Percentiles rank a stretch among this genome's conserved stretches.
Evolutionary conservation across 2,329 filamentous ascomycete species (phyloP).

Genomic region (Chrysoporthe cubensis): DNA sequence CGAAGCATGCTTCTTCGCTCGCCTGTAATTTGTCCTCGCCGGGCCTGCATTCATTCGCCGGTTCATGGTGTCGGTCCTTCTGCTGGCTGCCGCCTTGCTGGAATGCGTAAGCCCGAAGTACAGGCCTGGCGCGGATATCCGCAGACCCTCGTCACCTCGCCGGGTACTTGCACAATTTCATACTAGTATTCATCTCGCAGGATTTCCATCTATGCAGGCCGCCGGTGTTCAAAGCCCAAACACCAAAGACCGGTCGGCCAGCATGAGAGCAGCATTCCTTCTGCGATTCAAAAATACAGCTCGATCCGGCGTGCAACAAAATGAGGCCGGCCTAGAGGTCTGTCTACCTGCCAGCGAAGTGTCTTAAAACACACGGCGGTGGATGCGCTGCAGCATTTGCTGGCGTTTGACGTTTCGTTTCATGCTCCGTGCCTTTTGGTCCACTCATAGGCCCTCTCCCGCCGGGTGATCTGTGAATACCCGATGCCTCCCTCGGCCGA

Average conservation of each 20-base stretch:
- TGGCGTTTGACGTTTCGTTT: slow-evolving; percentile 15
- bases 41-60: slow-evolving; percentile 16
- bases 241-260: neutral
- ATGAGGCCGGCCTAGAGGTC: neutral
- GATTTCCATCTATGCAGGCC: neutral
- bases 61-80: slow-evolving; percentile 11
- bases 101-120: neutral
- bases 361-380: slow-evolving; percentile 12
- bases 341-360: slow-evolving; percentile 13
- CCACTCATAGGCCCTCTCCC: neutral
- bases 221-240: slow-evolving; percentile 11
- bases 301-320: slow-evolving; percentile 1
- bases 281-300: neutral
- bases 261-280: neutral
- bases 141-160: neutral
- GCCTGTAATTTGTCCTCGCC: slow-evolving; percentile 3
- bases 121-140: neutral
- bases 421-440: slow-evolving; percentile 4
- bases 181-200: slow-evolving; percentile 2
- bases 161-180: neutral
- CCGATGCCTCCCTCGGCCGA: slow-evolving; percentile 21
- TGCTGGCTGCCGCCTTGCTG: neutral
- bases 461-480: slow-evolving; percentile 11
- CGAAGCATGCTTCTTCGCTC: slow-evolving; percentile 5
- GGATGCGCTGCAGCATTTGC: slow-evolving; percentile 20